These are phyloP conservation scores for Debaryomyces psychrophilus DNA, from an alignment of 1,139 yeast species.

Conservation along the genomic window DNA sequence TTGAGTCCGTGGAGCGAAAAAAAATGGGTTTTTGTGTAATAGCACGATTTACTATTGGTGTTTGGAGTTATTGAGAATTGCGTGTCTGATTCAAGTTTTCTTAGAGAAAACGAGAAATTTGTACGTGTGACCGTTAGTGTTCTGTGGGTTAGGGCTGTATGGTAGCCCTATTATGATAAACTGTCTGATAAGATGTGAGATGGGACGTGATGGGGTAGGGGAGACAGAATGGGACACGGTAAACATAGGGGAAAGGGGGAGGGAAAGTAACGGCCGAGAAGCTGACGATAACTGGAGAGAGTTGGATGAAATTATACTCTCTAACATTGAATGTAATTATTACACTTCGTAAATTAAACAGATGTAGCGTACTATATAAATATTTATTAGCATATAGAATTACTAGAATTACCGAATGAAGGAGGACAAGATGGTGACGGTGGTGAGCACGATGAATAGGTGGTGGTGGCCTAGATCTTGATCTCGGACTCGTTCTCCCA, in stretches of 20 bases:
- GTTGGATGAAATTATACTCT: no score
- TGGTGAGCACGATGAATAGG: neutral
- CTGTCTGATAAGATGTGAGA: no score
- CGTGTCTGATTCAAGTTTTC: neutral
- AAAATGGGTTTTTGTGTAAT: slow-evolving; percentile 11
- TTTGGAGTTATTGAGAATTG: slow-evolving; percentile 1
- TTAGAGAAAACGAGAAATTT: neutral
- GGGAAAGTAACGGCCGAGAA: no score
- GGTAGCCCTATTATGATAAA: neutral
- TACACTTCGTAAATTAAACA: slow-evolving; percentile 1
- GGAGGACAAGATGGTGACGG: neutral
- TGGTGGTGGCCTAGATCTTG: slow-evolving; percentile 25
- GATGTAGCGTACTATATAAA: neutral
- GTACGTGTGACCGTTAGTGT: neutral
- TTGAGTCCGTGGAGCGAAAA: slow-evolving; percentile 4
- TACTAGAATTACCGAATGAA: neutral
- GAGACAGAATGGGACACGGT: no score
- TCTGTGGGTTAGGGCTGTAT: neutral
- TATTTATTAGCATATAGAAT: neutral
- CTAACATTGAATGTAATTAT: neutral
- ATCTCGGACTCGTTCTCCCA: slow-evolving; percentile 67
- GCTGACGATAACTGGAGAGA: no score
- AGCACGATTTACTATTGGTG: slow-evolving; percentile 10
- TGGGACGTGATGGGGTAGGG: no score
- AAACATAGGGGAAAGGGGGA: no score